Conservation (phyloP, 164 flowering plant species). For the Vitis rupestris region DNA sequence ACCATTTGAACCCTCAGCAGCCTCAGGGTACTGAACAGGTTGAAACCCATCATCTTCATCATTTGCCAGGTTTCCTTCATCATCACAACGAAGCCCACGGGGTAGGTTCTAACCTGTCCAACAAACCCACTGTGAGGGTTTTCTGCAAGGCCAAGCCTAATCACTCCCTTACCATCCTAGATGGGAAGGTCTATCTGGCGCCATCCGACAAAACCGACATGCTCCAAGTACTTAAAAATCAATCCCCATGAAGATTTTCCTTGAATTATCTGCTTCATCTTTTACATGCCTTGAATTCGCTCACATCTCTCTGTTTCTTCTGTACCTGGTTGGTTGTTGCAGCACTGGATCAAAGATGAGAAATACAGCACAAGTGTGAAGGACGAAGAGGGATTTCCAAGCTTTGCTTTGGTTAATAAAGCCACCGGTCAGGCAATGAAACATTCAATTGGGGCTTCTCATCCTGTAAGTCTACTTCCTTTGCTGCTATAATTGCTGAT, state of each 20-base stretch:
- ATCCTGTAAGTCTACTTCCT: conserved; percentile 48
- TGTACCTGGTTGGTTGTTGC: conserved; percentile 10
- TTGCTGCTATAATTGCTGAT: neutral
- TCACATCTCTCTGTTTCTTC: neutral
- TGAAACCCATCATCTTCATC: conserved; percentile 18
- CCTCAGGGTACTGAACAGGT: neutral
- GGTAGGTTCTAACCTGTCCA: conserved; percentile 9
- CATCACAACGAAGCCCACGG: conserved; percentile 17
- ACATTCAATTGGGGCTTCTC: conserved; percentile 60
- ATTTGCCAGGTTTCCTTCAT: conserved; percentile 27
- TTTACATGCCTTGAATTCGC: neutral
- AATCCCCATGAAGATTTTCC: neutral
- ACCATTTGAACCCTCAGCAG: conserved; percentile 2
- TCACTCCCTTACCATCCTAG: conserved; percentile 51
- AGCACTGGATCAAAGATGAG: conserved; percentile 86
- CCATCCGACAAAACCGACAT: conserved; percentile 40
- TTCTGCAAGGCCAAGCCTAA: conserved; percentile 50
- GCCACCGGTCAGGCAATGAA: conserved; percentile 70
- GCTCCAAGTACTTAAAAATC: conserved; percentile 36
- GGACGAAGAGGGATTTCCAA: conserved; percentile 65
- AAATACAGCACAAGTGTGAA: conserved; percentile 66
- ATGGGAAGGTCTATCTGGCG: conserved; percentile 58
- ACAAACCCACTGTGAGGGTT: conserved; percentile 43
- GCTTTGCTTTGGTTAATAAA: conserved; percentile 69
- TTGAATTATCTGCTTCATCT: neutral